Percentiles rank a stretch among this genome's conserved stretches.
Conservation (phyloP, 257 asterid genomes). For the Jacaranda mimosifolia region DNA sequence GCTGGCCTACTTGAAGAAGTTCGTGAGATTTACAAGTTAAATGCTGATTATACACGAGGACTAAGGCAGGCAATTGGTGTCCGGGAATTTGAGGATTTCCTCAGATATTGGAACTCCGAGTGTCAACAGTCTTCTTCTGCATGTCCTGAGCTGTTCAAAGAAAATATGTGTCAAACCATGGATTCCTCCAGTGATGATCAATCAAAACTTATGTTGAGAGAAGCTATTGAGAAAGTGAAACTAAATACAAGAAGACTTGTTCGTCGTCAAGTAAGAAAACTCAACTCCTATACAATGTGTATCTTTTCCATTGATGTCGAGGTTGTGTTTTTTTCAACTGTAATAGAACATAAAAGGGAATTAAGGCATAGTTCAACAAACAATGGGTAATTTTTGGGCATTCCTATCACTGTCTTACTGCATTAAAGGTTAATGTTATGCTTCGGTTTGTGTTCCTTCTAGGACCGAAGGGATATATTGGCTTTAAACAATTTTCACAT, state of each 20-base stretch:
- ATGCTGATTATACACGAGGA: conserved; percentile 87
- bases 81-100: conserved; percentile 77
- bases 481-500: neutral
- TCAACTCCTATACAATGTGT: neutral
- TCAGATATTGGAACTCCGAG: conserved; percentile 50
- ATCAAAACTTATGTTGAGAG: conserved; percentile 51
- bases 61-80: conserved; percentile 95
- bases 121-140: conserved; percentile 32
- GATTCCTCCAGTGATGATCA: conserved; percentile 45
- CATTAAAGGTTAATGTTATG: neutral
- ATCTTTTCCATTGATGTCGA: neutral
- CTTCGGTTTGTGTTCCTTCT: neutral
- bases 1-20: conserved; percentile 85
- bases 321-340: too few relatives aligned
- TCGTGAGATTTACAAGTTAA: conserved; percentile 58
- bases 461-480: too few relatives aligned
- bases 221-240: conserved; percentile 73
- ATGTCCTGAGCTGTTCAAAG: conserved; percentile 41
- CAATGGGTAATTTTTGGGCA: too few relatives aligned
- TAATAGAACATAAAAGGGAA: too few relatives aligned
- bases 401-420: too few relatives aligned
- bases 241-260: conserved; percentile 87
- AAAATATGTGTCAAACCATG: conserved; percentile 42
- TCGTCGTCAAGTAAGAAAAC: conserved; percentile 82
- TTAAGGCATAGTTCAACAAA: too few relatives aligned